Base-by-base conservation (phyloP, 2,329 filamentous ascomycete genomes). In the Tricladium varicosporioides region DNA sequence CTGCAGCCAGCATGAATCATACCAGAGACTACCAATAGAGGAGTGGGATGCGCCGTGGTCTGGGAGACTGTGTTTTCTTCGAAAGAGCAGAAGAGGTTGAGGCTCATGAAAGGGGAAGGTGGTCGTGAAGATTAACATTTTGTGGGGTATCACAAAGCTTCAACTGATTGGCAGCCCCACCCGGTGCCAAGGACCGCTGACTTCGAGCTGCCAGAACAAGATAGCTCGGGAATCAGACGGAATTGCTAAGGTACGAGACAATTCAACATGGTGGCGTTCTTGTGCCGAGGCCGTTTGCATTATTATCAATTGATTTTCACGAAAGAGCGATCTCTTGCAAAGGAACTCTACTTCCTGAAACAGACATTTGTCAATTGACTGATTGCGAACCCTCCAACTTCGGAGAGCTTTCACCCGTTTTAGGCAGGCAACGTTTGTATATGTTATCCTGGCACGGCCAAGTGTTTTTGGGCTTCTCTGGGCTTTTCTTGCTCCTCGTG, bases 351-450 rank as follows among this genome's bases (percentile, higher is more conserved):
- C 22, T 27, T 27, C 22, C 22, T 27, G 22, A 27, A 27, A 7
- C 22, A 27, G 22, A 27, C n/a, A n/a, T 4, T 27, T 27, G 22
- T 27, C 22, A 27, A 27, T 27, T 27, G 22, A 27, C 22, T 27
- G 22, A 7, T 27, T 27, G 22, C 22, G 22, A 27, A 27, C 22
- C 22, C 22, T 27, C 22, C 22, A 56, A 19, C 50, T 32, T 33
- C 45, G 50, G 50, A 57, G 44, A 45, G 16, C 33, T 44, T 49
- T 22, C 33, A 48, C 18, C 50, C 48, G 48, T 16, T 53, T 33
- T 42, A 50, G 53, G 53, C 53, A 57, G 54, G 44, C 54, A 48
- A 33, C 22, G 11, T 31, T 27, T 48, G 19, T 55, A 16, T 32
- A 53, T 50, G 48, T 53, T 44, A 43, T 44, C 50, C 16, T 16